Base-by-base conservation (phyloP, 257 asterid genomes). In the Solanum tacnaense region DNA sequence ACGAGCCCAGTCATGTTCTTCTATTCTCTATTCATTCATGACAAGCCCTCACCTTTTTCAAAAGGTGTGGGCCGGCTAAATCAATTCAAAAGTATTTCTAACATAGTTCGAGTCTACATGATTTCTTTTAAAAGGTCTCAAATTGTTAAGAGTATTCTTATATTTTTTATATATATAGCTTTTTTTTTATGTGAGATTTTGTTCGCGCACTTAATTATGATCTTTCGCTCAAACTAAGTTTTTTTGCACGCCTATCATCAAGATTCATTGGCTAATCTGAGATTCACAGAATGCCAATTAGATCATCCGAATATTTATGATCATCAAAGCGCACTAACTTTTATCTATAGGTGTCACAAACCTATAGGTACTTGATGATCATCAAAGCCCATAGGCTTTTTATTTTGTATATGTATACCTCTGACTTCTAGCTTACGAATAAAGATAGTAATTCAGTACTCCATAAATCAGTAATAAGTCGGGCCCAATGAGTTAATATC, bases 1-100 rank as follows among this genome's bases (percentile, higher is more conserved):
- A 78, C 32, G 3, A 78, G 62, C 84, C n/a, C 35, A 25, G 9
- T 25, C 84, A 78, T 78, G n/a, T 78, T 41, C 84, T 39, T 78
- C 35, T 39, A 13, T 78, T 78, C 84, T n/a, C 4, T 41, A 44
- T 44, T 44, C 52, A 44, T 44, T 78, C 36, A 78, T n/a, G 31
- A 62, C 62, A 25, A 78, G 35, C 35, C 62, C 20, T 73, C 46
- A 74, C 20, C 31, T 74, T 36, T 36, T 21, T 2, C 29, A 35
- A 74, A 74, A 21, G 16, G 82, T 20, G 3, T 9, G 5, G 13
- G 6, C 21, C 15, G 4, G 52, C 10, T 74, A 74, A 20, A 35
- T 74, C 31, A 74, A 35, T 74, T 73, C 29, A 20, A 74, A 74
- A 74, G 11, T 74, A 74, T 10, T 35, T 34, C 6, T 35, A 74